Conservation (phyloP, 768 basidiomycete species). For the Boletus speciosus region DNA sequence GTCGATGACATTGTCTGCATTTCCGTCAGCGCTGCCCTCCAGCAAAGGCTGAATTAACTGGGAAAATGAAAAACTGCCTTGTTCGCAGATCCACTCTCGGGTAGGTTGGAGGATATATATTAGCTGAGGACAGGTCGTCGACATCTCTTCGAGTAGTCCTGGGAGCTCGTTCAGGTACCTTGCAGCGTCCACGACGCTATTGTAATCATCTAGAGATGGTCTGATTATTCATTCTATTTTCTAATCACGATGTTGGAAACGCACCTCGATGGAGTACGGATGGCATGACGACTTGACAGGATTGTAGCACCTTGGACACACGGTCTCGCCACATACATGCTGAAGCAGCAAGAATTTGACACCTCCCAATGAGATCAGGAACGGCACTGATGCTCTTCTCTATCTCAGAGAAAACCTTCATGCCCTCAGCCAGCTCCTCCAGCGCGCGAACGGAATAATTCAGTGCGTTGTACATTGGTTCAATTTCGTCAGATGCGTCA, state of each 20-base stretch:
- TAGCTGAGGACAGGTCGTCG: conserved; percentile 25
- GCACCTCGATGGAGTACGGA: conserved; percentile 39
- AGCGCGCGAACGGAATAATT: conserved; percentile 28
- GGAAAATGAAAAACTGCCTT: conserved; percentile 23
- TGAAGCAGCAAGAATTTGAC: conserved; percentile 22
- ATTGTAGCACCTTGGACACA: conserved; percentile 19
- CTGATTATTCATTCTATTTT: neutral
- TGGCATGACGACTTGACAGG: conserved; percentile 21
- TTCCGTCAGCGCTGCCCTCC: neutral
- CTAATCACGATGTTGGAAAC: neutral
- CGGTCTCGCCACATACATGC: conserved; percentile 29
- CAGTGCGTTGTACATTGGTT: conserved; percentile 20
- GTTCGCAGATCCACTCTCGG: conserved; percentile 30
- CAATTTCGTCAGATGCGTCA: conserved; percentile 11
- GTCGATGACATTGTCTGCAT: conserved; percentile 50
- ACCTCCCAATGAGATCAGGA: conserved; percentile 26
- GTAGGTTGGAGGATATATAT: conserved; percentile 27
- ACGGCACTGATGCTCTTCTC: conserved; percentile 20
- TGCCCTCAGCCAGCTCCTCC: conserved; percentile 36
- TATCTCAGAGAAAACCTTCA: conserved; percentile 33
- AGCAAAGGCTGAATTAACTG: neutral
- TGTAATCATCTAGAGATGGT: conserved; percentile 35
- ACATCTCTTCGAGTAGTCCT: conserved; percentile 26
- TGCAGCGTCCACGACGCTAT: conserved; percentile 28
- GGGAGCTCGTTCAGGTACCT: conserved; percentile 22